These are phyloP conservation scores for Prunus mume DNA, from an alignment of 306 rosid species.

Conservation along the genomic window DNA sequence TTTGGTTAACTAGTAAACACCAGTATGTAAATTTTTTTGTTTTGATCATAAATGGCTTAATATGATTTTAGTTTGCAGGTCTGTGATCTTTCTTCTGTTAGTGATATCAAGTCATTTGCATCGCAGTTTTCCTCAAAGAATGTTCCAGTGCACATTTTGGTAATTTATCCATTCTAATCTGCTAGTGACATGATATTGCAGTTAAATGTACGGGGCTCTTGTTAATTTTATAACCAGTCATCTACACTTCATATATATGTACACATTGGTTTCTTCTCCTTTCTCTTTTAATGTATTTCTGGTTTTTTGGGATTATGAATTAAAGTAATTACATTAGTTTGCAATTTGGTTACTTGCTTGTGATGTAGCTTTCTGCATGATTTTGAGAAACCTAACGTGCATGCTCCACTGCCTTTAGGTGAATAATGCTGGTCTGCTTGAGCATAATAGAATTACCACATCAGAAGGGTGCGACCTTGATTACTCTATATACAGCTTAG, in stretches of 20 bases:
- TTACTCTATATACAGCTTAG: not conserved
- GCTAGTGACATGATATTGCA: conserved; percentile 2
- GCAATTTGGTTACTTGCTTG: not conserved
- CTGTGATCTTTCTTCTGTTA: conserved; percentile 81
- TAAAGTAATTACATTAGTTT: not conserved
- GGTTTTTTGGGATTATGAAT: not conserved
- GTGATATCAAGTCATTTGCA: conserved; percentile 64
- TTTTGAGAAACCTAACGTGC: conserved; percentile 23
- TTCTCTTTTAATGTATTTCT: not conserved
- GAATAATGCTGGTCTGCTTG: conserved; percentile 87
- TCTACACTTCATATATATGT: not conserved
- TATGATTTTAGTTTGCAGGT: conserved; percentile 50
- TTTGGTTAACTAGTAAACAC: not conserved
- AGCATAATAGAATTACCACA: conserved; percentile 63
- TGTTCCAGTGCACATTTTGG: conserved; percentile 78
- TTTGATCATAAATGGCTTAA: conserved; percentile 23
- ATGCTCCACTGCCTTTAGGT: conserved; percentile 41
- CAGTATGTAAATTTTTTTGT: not conserved
- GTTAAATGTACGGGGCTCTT: not conserved
- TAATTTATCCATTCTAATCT: conserved; percentile 19
- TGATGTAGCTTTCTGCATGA: not conserved
- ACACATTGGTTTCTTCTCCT: not conserved
- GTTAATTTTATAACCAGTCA: not conserved
- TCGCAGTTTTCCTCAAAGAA: conserved; percentile 62
- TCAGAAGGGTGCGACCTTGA: conserved; percentile 71